Base-by-base conservation (phyloP, 2,329 filamentous ascomycete species). In the Tricladium varicosporioides region DNA sequence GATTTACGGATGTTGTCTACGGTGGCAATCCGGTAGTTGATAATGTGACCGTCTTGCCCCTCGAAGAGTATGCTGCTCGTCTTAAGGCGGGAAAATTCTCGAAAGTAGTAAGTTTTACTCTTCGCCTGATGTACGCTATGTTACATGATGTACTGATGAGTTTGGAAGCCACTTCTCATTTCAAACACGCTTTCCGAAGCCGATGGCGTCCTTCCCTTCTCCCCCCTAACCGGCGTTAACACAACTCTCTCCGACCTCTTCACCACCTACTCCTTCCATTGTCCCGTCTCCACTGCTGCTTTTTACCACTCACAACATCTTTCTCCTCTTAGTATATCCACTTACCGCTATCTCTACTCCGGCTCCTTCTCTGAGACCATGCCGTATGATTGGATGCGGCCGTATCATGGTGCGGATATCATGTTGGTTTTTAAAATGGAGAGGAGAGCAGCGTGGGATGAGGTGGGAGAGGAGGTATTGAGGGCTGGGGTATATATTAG, bases 381-480 rank as follows among this genome's bases (percentile, higher is more conserved):
- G 2, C 55, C 55, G 5, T 57, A 53, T 50, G n/a, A 44, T 31
- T 57, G 55, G 50, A 46, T 57, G 49, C 44, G 50, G 13, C 55
- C 50, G 1, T 57, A 46, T 40, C 50, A 57, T 50, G 55, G 55
- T 11, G 48, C 45, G 5, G 55, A 57, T n/a, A 15, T 44, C 5
- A 27, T 9, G 19, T 19, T 57, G 46, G 36, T 53, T 5, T 46
- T 58, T 10, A 45, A 22, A 11, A 8, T 45, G 27, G 31, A 8
- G 10, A 33, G 45, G 16, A 18, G 18, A 2, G 32, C 18, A 9
- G 47, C 51, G 2, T 54, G 51, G 42, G 16, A 58, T 42, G 56
- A 54, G 2, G 2, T 47, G 10, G 56, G 51, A 19, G 16, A 31
- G 5, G 46, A 54, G 19, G 31, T 50, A 2, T 15, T 27, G 31